phyloP scores from a whole-genome alignment of 495 filamentous ascomycete species.

The Aspergillus biplanus region DNA sequence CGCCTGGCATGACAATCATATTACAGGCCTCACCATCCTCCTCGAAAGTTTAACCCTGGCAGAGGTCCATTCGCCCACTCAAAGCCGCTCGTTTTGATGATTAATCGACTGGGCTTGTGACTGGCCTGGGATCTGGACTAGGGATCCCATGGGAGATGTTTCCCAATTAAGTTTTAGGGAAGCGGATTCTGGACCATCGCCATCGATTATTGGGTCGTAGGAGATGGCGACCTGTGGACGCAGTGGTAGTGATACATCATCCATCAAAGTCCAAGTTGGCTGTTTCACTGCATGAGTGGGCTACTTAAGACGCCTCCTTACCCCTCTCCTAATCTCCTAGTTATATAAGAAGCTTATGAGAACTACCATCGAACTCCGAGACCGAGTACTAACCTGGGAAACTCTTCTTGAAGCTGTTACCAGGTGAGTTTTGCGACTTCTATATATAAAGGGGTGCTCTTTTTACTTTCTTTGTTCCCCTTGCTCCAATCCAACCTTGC shows the following conservation, averaged over 20 bases:
- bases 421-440: too few species aligned
- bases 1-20: not conserved
- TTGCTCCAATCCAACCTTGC: too few species aligned
- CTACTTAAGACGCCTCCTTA: not conserved
- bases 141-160: not conserved
- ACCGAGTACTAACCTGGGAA: too few species aligned
- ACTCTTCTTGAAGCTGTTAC: too few species aligned
- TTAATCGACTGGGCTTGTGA: constrained; percentile 7
- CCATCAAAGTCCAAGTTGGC: not conserved
- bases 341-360: too few species aligned
- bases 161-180: constrained; percentile 8
- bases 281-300: not conserved
- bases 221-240: not conserved
- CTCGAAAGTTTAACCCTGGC: not conserved
- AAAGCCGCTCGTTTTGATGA: constrained; percentile 1
- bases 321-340: constrained; percentile 12
- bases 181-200: not conserved
- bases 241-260: constrained; percentile 12
- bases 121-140: not conserved
- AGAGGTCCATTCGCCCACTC: not conserved
- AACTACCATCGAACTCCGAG: too few species aligned
- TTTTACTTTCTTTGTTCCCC: too few species aligned
- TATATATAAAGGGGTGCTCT: too few species aligned
- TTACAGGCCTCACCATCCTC: constrained; percentile 12
- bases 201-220: constrained; percentile 4